Base-by-base conservation (phyloP, 2,329 filamentous ascomycete species). In the Aschersonia sp. region DNA sequence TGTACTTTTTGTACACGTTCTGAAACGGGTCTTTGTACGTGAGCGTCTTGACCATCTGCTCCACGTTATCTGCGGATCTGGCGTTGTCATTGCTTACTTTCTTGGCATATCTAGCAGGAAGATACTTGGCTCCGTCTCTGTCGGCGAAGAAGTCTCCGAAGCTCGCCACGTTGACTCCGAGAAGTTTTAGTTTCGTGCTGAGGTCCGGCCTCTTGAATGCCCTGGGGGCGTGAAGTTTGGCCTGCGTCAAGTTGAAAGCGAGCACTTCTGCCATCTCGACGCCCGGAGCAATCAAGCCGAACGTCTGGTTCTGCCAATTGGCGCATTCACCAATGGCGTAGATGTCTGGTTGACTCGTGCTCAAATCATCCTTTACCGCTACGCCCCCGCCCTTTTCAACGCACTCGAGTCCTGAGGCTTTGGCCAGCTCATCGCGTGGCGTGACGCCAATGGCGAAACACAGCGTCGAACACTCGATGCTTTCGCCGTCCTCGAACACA, bases 81-180 rank as follows among this genome's bases (percentile, higher is more conserved):
- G 22, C 22, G 41, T 42, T 42, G 2, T 41, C 49, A n/a, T 52
- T 51, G 45, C 46, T 32, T 39, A 40, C 54, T 47, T 55, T 62
- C 50, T 59, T 72, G 4, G 62, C 65, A 9, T 66, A 71, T 51
- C 73, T 74, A 4, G 73, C 71, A 0, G 86, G 87, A n/a, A 90
- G 67, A 44, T 80, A 73, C 52, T 82, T 83, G 0, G 87, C 86
- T 0, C 87, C 87, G 58, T 94, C 85, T 32, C 84, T 72, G 56
- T 95, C 88, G 0, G 88, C 88, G 54, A 95, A 95, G 69, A 89
- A 95, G 60, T 95, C 89, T 0, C 89, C 88, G 59, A 95, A 95
- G 58, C 85, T 92, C 14, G 89, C 89, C 5, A 95, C 89, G 54
- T 95, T 86, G 7, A 95, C 87, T 0, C 88, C 88, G 0, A 95